Percentiles rank a stretch among this genome's conserved stretches.
phyloP scores from a whole-genome alignment of 768 basidiomycete species.

The Boletus rubescentipes region DNA sequence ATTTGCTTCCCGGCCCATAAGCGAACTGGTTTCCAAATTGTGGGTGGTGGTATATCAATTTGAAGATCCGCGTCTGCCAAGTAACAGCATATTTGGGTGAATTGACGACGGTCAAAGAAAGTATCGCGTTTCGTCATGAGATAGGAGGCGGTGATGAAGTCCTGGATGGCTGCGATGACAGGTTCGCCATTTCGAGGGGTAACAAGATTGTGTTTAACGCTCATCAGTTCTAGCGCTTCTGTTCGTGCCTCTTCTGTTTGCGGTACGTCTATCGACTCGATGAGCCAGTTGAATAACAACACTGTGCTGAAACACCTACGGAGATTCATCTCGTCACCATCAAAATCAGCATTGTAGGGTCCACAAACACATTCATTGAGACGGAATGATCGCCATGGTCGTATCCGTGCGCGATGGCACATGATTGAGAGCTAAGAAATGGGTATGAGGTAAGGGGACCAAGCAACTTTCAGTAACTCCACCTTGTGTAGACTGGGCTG shows the following conservation, averaged over 20 bases:
- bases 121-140: constrained; percentile 90
- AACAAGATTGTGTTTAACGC: constrained; percentile 93
- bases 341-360: constrained; percentile 99
- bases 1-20: constrained; percentile 99
- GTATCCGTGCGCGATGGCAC: constrained; percentile 95
- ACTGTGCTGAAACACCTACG: constrained; percentile 51
- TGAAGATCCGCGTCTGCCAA: constrained; percentile 87
- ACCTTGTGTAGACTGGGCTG: constrained; percentile 98
- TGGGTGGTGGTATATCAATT: constrained; percentile 94
- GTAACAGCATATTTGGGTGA: constrained; percentile 96
- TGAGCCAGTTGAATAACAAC: background rate
- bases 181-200: constrained; percentile 98
- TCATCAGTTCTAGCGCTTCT: constrained; percentile 97
- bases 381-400: constrained; percentile 97
- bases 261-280: constrained; percentile 71
- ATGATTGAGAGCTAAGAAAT: constrained; percentile 86
- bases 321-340: constrained; percentile 99
- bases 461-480: constrained; percentile 3
- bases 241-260: constrained; percentile 98
- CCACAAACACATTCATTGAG: constrained; percentile 99
- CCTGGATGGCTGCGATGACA: constrained; percentile 98
- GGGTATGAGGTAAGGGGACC: constrained; percentile 2
- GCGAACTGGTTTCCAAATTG: constrained; percentile 88
- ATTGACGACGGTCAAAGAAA: constrained; percentile 91
- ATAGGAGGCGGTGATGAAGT: constrained; percentile 98